phyloP scores from a whole-genome alignment of 768 basidiomycete species.

The Boletus edulis region DNA sequence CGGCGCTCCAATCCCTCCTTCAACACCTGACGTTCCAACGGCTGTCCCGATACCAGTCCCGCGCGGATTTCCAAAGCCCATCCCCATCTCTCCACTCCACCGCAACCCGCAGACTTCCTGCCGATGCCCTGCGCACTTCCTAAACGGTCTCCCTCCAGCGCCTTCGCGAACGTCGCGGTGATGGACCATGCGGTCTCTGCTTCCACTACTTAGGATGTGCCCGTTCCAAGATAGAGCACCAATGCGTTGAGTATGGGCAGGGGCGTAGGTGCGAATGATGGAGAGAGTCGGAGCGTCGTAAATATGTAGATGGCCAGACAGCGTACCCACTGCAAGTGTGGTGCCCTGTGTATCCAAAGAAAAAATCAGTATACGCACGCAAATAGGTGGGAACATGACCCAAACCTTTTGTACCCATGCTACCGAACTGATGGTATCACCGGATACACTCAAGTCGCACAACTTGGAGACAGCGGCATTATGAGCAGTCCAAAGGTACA shows the following conservation, averaged over 20 bases:
- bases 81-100: slow-evolving; percentile 59
- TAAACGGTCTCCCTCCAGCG: slow-evolving; percentile 59
- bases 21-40: slow-evolving; percentile 26
- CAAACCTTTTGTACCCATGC: slow-evolving; percentile 84
- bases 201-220: slow-evolving; percentile 84
- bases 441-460: slow-evolving; percentile 66
- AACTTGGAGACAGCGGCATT: slow-evolving; percentile 91
- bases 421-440: slow-evolving; percentile 81
- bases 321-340: slow-evolving; percentile 89
- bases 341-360: slow-evolving; percentile 50
- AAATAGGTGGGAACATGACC: neutral
- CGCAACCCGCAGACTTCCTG: slow-evolving; percentile 97
- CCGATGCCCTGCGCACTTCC: slow-evolving; percentile 68
- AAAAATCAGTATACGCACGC: neutral
- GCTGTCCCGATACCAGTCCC: slow-evolving; percentile 9
- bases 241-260: slow-evolving; percentile 85
- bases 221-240: slow-evolving; percentile 95
- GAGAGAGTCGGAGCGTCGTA: slow-evolving; percentile 84
- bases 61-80: slow-evolving; percentile 24
- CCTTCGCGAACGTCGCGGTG: slow-evolving; percentile 87
- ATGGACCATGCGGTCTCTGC: slow-evolving; percentile 85
- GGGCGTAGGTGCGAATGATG: slow-evolving; percentile 75
- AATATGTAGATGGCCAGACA: slow-evolving; percentile 86
- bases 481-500: slow-evolving; percentile 96
- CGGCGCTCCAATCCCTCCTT: slow-evolving; percentile 20